Evolutionary conservation across 208 protist species (phyloP).

Genomic region (Trypanosoma cruzi): DNA sequence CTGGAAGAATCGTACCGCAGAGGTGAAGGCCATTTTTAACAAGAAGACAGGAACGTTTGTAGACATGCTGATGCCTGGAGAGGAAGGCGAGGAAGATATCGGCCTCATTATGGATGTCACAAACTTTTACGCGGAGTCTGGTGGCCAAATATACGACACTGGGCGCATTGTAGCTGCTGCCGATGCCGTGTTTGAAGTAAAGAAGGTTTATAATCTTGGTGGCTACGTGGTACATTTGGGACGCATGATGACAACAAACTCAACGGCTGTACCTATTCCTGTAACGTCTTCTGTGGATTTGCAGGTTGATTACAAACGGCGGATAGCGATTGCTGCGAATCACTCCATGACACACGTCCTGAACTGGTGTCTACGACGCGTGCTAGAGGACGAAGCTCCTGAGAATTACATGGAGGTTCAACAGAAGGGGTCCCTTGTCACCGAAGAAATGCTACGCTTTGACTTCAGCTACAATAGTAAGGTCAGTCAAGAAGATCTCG

Average conservation of each 20-base stretch:
- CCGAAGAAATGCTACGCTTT: constrained; percentile 95
- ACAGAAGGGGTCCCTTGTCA: constrained; percentile 95
- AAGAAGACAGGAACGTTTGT: constrained; percentile 75
- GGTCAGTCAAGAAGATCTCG: constrained; percentile 82
- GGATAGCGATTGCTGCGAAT: constrained; percentile 90
- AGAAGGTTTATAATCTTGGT: constrained; percentile 93
- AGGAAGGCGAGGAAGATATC: constrained; percentile 52
- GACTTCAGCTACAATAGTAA: constrained; percentile 96
- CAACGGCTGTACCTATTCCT: constrained; percentile 56
- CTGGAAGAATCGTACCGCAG: constrained; percentile 80
- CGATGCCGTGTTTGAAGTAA: constrained; percentile 88
- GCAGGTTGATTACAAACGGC: constrained; percentile 92
- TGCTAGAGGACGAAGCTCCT: constrained; percentile 84
- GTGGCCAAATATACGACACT: constrained; percentile 97
- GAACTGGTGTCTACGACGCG: constrained; percentile 95
- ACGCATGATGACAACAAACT: constrained; percentile 48
- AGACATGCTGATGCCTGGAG: constrained; percentile 46
- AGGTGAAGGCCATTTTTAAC: constrained; percentile 87
- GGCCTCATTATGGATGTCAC: constrained; percentile 95
- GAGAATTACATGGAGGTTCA: constrained; percentile 91
- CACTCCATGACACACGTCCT: constrained; percentile 98
- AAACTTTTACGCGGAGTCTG: constrained; percentile 98
- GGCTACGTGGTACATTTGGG: constrained; percentile 98
- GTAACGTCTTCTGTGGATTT: constrained; percentile 66
- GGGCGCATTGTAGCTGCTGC: constrained; percentile 83